Conservation (phyloP, 805 yeast genomes). For the Wickerhamiella dianesei region DNA sequence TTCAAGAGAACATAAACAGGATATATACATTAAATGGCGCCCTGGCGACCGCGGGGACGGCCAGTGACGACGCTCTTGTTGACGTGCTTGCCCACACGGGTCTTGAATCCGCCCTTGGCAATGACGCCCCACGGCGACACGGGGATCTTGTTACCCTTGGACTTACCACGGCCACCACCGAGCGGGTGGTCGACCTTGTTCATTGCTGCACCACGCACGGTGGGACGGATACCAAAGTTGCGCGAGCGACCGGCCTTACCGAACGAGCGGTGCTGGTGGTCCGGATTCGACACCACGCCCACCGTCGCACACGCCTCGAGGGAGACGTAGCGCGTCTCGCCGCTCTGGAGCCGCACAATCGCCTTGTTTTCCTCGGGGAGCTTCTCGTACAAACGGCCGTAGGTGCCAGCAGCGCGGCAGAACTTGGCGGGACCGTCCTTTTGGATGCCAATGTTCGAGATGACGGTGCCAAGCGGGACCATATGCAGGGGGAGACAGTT, state of each 20-base stretch:
- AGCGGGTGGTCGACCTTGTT: conserved; percentile 96
- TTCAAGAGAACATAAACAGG: neutral
- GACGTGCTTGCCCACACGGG: conserved; percentile 77
- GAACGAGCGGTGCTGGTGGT: conserved; percentile 73
- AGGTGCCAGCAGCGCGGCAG: conserved; percentile 90
- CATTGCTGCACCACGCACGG: conserved; percentile 97
- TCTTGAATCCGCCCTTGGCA: conserved; percentile 85
- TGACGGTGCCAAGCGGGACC: conserved; percentile 89
- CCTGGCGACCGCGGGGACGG: conserved; percentile 62
- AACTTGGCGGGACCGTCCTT: conserved; percentile 70
- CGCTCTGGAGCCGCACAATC: conserved; percentile 68
- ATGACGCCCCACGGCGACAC: conserved; percentile 93
- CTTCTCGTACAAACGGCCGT: conserved; percentile 76
- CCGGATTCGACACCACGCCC: conserved; percentile 85
- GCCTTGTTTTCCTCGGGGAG: conserved; percentile 58
- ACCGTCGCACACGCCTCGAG: conserved; percentile 84
- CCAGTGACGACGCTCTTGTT: conserved; percentile 80
- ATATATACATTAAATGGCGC: conserved; percentile 14
- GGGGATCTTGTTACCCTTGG: conserved; percentile 87
- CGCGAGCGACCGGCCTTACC: conserved; percentile 97
- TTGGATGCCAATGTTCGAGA: conserved; percentile 75
- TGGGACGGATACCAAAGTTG: conserved; percentile 85
- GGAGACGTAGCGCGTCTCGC: conserved; percentile 85
- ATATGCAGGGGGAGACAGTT: conserved; percentile 83
- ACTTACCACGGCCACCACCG: conserved; percentile 99